A percentile compares a stretch with the other conserved stretches of the same genome.
phyloP scores from a whole-genome alignment of 768 basidiomycete species.

The Filobasidium floriforme region DNA sequence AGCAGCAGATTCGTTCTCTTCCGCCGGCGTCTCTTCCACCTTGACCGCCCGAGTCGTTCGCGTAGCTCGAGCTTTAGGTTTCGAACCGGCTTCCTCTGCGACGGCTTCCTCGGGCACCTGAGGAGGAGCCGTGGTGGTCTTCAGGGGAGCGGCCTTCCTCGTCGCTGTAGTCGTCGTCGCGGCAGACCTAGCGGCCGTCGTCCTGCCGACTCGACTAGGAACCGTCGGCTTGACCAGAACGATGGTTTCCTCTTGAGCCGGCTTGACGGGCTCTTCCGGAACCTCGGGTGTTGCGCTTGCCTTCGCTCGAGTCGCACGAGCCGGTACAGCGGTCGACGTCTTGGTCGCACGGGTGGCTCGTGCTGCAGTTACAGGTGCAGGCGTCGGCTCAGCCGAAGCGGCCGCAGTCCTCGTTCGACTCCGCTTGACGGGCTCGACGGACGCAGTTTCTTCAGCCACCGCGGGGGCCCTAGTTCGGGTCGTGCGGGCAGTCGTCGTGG shows the following conservation, averaged over 20 bases:
- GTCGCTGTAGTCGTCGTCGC: neutral
- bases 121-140: neutral
- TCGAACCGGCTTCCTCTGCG: neutral
- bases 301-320: conserved; percentile 1
- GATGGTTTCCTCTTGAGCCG: neutral
- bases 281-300: conserved; percentile 1
- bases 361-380: neutral
- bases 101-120: neutral
- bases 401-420: conserved; percentile 8
- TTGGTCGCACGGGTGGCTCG: neutral
- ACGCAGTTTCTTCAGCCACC: neutral
- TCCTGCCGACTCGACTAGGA: neutral
- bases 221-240: neutral
- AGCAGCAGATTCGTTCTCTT: neutral
- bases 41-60: neutral
- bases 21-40: neutral
- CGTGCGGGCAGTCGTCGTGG: neutral
- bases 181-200: neutral
- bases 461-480: conserved; percentile 4
- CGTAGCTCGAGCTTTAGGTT: conserved; percentile 7
- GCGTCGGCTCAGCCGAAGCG: conserved; percentile 5
- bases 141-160: conserved; percentile 1
- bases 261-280: neutral
- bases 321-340: neutral
- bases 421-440: conserved; percentile 6